Evolutionary conservation across 179 eudicot genomes (phyloP), one percentile per base, ranked within the genome.

Genomic region (Patellifolia procumbens): DNA sequence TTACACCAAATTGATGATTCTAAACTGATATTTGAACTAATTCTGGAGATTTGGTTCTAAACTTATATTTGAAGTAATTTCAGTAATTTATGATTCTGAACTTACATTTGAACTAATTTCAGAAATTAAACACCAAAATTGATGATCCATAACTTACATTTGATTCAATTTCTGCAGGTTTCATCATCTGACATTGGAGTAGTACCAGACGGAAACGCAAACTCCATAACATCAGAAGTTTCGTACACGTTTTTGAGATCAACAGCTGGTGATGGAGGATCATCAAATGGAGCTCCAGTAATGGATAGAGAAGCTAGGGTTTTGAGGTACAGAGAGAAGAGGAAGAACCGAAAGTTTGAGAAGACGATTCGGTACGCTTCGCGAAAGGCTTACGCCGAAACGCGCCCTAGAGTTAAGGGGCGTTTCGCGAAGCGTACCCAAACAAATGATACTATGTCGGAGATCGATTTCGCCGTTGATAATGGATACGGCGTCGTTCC

Each of bases 301-400:
- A 43, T 80, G 24, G 82, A 83, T 46, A 73, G 88, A 68, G 84
- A 75, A 49, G 86, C 86, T 46, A 80, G 84, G 66, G 88, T 85
- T 52, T 52, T 83, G 55, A 68, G 88, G 65, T 85, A 83, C 86
- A 83, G 88, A 17, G 88, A 85, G 76, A 85, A 83, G 81, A 78
- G 84, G 79, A 85, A 85, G 82, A 85, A 85, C 68, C 42, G 88
- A 34, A 85, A 73, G 82, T 85, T 85, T 51, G 79, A 85, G 86
- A 85, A 85, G 78, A 85, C 86, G 31, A 85, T 85, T 37, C 81
- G 86, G 7, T 85, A 85, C 77, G 86, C 88, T 9, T 85, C 84
- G 1, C 68, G 88, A 49, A 85, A 85, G 61, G 88, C 88, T 1
- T 85, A 85, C 63, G 85, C 85, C 34, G 87, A 85, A 70, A 80